Percentiles rank a stretch among this genome's conserved stretches.
Evolutionary conservation across 2,329 filamentous ascomycete species (phyloP).

Genomic region (Fusarium metavorans): DNA sequence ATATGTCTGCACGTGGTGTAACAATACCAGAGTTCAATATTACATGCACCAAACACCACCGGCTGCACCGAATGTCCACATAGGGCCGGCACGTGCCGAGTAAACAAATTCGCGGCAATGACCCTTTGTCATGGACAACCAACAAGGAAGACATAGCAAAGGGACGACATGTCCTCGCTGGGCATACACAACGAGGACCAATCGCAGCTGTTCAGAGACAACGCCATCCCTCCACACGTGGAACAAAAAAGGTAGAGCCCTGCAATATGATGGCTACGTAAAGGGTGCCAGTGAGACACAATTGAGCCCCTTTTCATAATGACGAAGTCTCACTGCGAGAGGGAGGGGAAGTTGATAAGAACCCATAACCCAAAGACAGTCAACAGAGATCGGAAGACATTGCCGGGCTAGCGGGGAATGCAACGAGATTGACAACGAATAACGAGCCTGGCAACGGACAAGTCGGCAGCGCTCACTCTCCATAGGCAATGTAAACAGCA

Average conservation of each 20-base stretch:
- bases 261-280: neutral
- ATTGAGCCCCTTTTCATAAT: neutral
- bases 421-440: slow-evolving; percentile 15
- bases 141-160: neutral
- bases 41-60: neutral
- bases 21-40: no score
- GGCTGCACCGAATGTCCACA: no score
- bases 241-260: neutral
- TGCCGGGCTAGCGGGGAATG: slow-evolving; percentile 28
- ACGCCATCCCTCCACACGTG: neutral
- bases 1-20: neutral
- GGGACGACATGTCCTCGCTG: neutral
- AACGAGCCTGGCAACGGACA: slow-evolving; percentile 3
- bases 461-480: neutral
- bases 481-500: neutral
- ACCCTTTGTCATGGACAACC: no score
- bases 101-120: neutral
- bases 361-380: neutral
- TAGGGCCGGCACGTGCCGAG: neutral
- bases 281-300: neutral
- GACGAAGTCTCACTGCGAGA: neutral
- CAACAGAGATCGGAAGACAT: neutral
- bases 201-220: neutral
- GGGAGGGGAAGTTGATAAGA: neutral
- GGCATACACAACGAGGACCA: neutral